phyloP scores from a whole-genome alignment of 768 basidiomycete genomes.

The Naganishia randhawae region DNA sequence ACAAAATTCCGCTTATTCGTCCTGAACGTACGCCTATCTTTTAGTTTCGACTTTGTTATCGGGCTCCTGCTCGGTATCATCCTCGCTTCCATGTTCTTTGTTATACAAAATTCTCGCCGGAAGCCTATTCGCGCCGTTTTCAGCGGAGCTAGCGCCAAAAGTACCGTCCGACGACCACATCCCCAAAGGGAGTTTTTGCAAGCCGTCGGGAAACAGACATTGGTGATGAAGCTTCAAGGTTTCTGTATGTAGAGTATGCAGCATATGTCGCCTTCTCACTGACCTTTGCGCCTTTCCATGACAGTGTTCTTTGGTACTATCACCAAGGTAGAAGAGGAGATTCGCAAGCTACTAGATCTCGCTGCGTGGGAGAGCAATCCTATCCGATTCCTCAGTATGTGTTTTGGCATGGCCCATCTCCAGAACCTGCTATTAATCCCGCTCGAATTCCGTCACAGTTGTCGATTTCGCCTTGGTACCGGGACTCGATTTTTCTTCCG shows the following conservation, averaged over 20 bases:
- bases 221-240: slow-evolving; percentile 80
- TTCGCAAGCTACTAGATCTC: slow-evolving; percentile 68
- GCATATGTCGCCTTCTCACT: background rate
- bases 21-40: background rate
- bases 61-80: slow-evolving; percentile 90
- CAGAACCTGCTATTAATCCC: background rate
- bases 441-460: slow-evolving; percentile 44
- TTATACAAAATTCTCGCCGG: slow-evolving; percentile 86
- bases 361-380: slow-evolving; percentile 69
- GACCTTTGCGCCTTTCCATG: background rate
- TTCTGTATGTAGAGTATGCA: slow-evolving; percentile 41
- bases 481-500: slow-evolving; percentile 90
- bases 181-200: slow-evolving; percentile 83
- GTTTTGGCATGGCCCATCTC: background rate
- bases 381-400: slow-evolving; percentile 69
- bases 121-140: slow-evolving; percentile 77
- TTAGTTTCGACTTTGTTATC: slow-evolving; percentile 74
- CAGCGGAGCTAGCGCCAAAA: slow-evolving; percentile 77
- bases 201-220: slow-evolving; percentile 88
- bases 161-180: slow-evolving; percentile 83
- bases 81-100: slow-evolving; percentile 93
- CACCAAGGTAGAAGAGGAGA: slow-evolving; percentile 77
- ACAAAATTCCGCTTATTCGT: slow-evolving; percentile 52
- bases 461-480: slow-evolving; percentile 79
- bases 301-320: slow-evolving; percentile 66